Evolutionary conservation across 306 rosid genomes (phyloP), one percentile per base, ranked within the genome.

Genomic region (Cicer cuneatum): DNA sequence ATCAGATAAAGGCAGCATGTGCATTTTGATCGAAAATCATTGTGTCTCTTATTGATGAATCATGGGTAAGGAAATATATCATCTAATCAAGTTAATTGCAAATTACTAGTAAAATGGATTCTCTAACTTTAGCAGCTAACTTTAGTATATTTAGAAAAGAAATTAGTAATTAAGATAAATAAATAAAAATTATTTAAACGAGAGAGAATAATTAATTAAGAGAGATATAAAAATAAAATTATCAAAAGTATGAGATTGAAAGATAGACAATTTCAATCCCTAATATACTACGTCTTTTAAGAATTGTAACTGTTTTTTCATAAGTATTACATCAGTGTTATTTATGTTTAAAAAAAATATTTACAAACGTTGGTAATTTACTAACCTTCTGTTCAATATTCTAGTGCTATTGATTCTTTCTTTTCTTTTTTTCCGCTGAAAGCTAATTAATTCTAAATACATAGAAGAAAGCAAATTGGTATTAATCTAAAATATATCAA

Each of bases 1-100:
- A 63, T 43, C 69, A 79, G 74, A 47, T 37, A 52, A 54, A 12
- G 13, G 54, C 39, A 62, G 39, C 52, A 48, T 57, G 73, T 51
- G 69, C 80, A 69, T 45, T 69, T 80, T 3, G 11, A 75, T 81
- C 62, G 12, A 62, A 61, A 12, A 81, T 69, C 77, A 54, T 53
- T 70, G 74, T 75, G 78, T 64, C 73, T 63, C 77, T 63, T 33
- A 33, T 58, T 67, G 64, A 14, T 48, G 33, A 29, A 29, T 29
- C 38, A 54, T 18, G 57, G 39, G 14, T 54, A 77, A 43, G 73
- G 14, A 46, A 47, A 19, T 49, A 57, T 39, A 65, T 45, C 12
- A 58, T 53, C 64, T 10, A 15, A 10, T 21, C n/a, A 39, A 72
- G 12, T 71, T 46, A 66, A 24, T 73, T 46, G 49, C 75, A 35